Conservation (phyloP, 2,329 filamentous ascomycete species). For the Hypoxylon rubiginosum region DNA sequence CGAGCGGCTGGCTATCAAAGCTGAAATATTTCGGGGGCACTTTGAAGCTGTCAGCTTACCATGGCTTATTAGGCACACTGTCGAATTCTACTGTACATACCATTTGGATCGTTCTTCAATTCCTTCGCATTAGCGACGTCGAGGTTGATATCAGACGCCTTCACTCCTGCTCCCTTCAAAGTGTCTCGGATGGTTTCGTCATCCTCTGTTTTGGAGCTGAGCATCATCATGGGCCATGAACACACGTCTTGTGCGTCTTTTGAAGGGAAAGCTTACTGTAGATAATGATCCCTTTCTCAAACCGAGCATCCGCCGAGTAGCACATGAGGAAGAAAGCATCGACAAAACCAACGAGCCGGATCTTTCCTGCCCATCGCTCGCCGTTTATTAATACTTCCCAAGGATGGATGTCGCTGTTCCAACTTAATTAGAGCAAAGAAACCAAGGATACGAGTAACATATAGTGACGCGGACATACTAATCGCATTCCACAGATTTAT, state of each 20-base stretch:
- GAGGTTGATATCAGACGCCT: slow-evolving; percentile 35
- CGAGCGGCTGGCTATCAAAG: slow-evolving; percentile 45
- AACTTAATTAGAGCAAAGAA: slow-evolving; percentile 15
- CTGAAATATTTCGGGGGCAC: slow-evolving; percentile 45
- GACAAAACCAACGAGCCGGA: slow-evolving; percentile 54
- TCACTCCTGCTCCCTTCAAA: slow-evolving; percentile 36
- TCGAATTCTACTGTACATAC: slow-evolving; percentile 5
- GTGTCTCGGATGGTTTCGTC: slow-evolving; percentile 46
- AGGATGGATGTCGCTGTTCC: slow-evolving; percentile 51
- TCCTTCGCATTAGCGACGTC: slow-evolving; percentile 42
- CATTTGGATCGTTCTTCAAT: slow-evolving; percentile 26
- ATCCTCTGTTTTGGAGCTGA: slow-evolving; percentile 42
- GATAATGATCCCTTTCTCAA: slow-evolving; percentile 51
- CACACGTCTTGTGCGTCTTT: background rate
- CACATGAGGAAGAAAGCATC: slow-evolving; percentile 53
- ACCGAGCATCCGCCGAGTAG: slow-evolving; percentile 51
- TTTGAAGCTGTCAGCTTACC: slow-evolving; percentile 14
- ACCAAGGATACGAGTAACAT: background rate
- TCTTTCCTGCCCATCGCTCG: slow-evolving; percentile 51
- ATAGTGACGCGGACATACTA: slow-evolving; percentile 39
- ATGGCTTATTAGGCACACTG: background rate
- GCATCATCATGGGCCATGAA: background rate
- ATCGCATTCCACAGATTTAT: slow-evolving; percentile 51
- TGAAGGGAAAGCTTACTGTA: slow-evolving; percentile 43
- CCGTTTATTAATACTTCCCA: slow-evolving; percentile 53